These are phyloP conservation scores for Suhomyces vadensis DNA, from an alignment of 805 yeast genomes.

Conservation along the genomic window DNA sequence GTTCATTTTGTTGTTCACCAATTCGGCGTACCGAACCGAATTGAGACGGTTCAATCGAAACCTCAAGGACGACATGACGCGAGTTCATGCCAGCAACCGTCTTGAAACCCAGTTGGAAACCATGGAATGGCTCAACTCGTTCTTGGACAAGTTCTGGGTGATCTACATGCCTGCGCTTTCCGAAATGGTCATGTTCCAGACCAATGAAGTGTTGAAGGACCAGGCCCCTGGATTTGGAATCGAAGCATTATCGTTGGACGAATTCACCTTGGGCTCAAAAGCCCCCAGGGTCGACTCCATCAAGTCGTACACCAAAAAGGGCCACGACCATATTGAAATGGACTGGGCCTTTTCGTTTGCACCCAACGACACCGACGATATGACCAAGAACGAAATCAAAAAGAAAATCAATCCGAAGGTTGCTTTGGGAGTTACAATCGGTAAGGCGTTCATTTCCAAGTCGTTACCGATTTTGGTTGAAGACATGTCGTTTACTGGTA, in stretches of 20 bases:
- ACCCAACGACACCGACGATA: slow-evolving; percentile 79
- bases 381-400: slow-evolving; percentile 74
- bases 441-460: slow-evolving; percentile 78
- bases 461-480: slow-evolving; percentile 77
- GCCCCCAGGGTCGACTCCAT: slow-evolving; percentile 75
- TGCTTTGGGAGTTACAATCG: slow-evolving; percentile 76
- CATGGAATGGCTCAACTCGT: slow-evolving; percentile 79
- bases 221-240: slow-evolving; percentile 84
- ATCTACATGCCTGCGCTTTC: slow-evolving; percentile 85
- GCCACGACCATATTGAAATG: slow-evolving; percentile 71
- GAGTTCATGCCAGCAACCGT: slow-evolving; percentile 62
- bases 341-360: slow-evolving; percentile 82
- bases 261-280: slow-evolving; percentile 78
- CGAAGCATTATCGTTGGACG: slow-evolving; percentile 69
- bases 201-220: slow-evolving; percentile 67
- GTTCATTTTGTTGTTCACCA: slow-evolving; percentile 58
- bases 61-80: slow-evolving; percentile 71
- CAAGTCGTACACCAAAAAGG: slow-evolving; percentile 70
- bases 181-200: slow-evolving; percentile 67
- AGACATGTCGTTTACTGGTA: slow-evolving; percentile 74
- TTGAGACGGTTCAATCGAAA: slow-evolving; percentile 74
- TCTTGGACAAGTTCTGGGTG: slow-evolving; percentile 81
- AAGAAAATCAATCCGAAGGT: slow-evolving; percentile 78
- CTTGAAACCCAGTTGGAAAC: slow-evolving; percentile 67
- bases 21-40: slow-evolving; percentile 70